Evolutionary conservation across 306 rosid species (phyloP), one percentile per base, ranked within the genome.

Genomic region (Heteromeles arbutifolia): DNA sequence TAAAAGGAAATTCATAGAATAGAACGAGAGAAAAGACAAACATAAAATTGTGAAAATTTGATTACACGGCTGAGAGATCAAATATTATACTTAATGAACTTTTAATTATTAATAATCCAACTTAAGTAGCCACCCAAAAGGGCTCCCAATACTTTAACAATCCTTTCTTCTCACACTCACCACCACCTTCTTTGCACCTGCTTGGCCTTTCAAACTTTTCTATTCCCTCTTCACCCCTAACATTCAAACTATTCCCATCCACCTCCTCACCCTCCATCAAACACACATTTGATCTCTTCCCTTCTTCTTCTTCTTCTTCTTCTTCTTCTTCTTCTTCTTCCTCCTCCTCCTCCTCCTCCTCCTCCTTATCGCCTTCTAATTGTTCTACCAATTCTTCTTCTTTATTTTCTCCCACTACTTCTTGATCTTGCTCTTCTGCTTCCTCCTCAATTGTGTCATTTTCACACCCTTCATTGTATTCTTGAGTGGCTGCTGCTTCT

Each of bases 171-270:
- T 86, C 92, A 52, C 63, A 78, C 6, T 91, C 85, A 24, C 78
- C 84, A 32, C 90, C 84, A 52, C 89, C 88, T 43, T 83, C 90
- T 57, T 87, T 91, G 92, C 91, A 88, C 76, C 89, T 84, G 67
- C 88, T 79, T 67, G 41, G 70, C 68, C 84, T 84, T 77, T 74
- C 88, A 54, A 62, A 79, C 74, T 86, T 83, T 26, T 79, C 87
- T 72, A 77, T 82, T 79, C 86, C 90, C 59, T 79, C 76, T 53
- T 82, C 80, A 5, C 70, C 82, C 77, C 76, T 88, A n/a, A 32
- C 63, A 4, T 75, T 41, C 31, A 52, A 52, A 24, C 24, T 65
- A 64, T 65, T 58, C 21, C 65, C 85, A 34, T 77, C 63, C 28
- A 58, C 56, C 44, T 70, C 81, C 71, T 24, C 75, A 63, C 18